Evolutionary conservation across 2,329 filamentous ascomycete genomes (phyloP), one percentile per base, ranked within the genome.

Genomic region (Xylaria sp.): DNA sequence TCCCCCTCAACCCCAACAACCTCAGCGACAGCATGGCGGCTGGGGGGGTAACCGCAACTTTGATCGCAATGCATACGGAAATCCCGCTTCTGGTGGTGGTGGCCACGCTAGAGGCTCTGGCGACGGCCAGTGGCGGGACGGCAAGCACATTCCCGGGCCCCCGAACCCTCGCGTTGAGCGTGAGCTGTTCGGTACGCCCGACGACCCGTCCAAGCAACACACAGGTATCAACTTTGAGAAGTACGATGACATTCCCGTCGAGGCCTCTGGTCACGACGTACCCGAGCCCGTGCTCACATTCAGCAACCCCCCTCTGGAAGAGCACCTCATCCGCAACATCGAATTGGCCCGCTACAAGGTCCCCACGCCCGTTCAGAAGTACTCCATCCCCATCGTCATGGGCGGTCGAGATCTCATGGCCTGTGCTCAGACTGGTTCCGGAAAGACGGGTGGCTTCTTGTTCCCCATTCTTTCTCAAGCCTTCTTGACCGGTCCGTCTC

Each of bases 221-320:
- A 97, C 94, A 39, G 96, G 96, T 83, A 98, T 99, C 91, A 99
- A 99, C 89, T 99, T 99, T 80, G 91, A 97, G 85, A 99, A 99
- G 87, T 99, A 99, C 83, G 96, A 99, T 79, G 96, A 99, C 82
- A 99, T 99, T 74, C 96, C 96, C 63, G 96, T 99, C 72, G 96
- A 98, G 84, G 96, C 96, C 72, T 97, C 95, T 68, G 96, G 96
- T 69, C 91, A 93, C 62, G 90, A 97, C 78, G 94, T 98, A 61
- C 96, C 96, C 53, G 96, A 98, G 78, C 92, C 95, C 46, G 93
- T 97, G 74, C 90, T 90, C 73, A 87, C 90, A 70, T 99, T 99
- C 88, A 93, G 89, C 79, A 97, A 96, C 83, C 96, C 96, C 73
- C 96, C 96, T 77, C 88, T 99, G 74, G 96, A 99, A 78, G 92